A percentile compares a stretch with the other conserved stretches of the same genome.
Conservation (phyloP, 2,329 filamentous ascomycete genomes). For the Grosmannia serpens region DNA sequence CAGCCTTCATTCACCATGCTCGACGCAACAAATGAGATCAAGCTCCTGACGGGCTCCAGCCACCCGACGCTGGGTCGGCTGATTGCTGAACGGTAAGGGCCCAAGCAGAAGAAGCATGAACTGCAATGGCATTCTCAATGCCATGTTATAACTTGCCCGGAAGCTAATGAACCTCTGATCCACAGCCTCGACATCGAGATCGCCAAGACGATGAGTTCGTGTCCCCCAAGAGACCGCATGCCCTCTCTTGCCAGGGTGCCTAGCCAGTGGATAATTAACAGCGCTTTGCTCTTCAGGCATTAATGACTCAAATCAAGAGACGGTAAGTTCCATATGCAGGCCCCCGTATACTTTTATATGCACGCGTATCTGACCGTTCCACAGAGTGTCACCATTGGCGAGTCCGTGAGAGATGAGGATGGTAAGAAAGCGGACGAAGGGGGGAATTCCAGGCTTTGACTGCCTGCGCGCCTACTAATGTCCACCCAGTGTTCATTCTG, state of each 20-base stretch:
- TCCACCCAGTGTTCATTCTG: constrained; percentile 63
- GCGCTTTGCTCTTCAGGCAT: constrained; percentile 24
- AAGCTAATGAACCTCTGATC: neutral
- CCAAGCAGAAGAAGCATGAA: neutral
- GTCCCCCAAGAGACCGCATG: neutral
- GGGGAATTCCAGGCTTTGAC: no score
- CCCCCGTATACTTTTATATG: neutral
- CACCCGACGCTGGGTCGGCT: constrained; percentile 25
- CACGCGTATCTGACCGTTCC: neutral
- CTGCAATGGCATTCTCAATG: neutral
- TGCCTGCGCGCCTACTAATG: neutral
- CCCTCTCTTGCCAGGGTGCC: neutral
- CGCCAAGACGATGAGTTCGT: constrained; percentile 13
- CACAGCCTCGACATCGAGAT: constrained; percentile 14
- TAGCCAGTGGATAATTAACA: neutral
- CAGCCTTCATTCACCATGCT: constrained; percentile 3
- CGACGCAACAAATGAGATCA: constrained; percentile 25
- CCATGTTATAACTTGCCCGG: neutral
- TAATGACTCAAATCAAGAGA: constrained; percentile 81
- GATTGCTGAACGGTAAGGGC: constrained; percentile 25
- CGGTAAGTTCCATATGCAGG: constrained; percentile 18
- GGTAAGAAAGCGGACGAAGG: constrained; percentile 22
- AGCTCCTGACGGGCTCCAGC: constrained; percentile 28
- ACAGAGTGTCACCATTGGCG: constrained; percentile 75
- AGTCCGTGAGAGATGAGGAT: constrained; percentile 94